Base-by-base conservation (phyloP, 805 yeast genomes). In the Candida silvicultrix region DNA sequence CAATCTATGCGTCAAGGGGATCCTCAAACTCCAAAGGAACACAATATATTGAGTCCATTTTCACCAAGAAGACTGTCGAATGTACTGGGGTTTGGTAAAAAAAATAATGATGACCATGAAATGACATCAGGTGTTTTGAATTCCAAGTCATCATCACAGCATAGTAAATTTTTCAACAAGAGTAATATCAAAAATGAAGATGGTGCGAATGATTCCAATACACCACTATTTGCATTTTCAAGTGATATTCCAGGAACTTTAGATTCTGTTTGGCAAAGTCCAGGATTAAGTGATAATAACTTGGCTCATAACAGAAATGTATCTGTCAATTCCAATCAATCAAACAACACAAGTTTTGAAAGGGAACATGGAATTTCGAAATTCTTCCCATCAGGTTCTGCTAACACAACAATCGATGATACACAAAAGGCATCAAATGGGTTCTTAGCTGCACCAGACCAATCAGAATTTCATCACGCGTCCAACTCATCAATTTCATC, bases 41-140 rank as follows among this genome's bases (percentile, higher is more conserved):
- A 46, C 21, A 52, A 49, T 37, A 45, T 48, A 28, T 48, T 53
- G 11, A 55, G 43, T 42, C 47, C 57, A 4, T 55, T 63, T 39
- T 60, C 67, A 10, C 64, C 66, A 36, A 61, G 62, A 49, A 56
- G 63, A 35, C 52, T 63, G 38, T 62, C 66, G 1, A 57, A 48
- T 45, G 64, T 58, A 3, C 56, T 64, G 40, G 48, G 54, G 2
- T 63, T 64, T 43, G 63, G 63, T 19, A 58, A 46, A 40, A 58
- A 54, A 42, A 48, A 42, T 8, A 22, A 38, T 9, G 41, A 42
- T 14, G 48, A 36, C 34, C 21, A 38, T 11, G 16, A 22, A 12
- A 12, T n/a, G 6, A 9, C 21, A 10, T 28, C 31, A 8, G 31
- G 31, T 8, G 9, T 10, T 11, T 28, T 28, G 12, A 14, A 14